Conservation (phyloP, 176 grass and related monocot genomes). For the Triticum timopheevii region DNA sequence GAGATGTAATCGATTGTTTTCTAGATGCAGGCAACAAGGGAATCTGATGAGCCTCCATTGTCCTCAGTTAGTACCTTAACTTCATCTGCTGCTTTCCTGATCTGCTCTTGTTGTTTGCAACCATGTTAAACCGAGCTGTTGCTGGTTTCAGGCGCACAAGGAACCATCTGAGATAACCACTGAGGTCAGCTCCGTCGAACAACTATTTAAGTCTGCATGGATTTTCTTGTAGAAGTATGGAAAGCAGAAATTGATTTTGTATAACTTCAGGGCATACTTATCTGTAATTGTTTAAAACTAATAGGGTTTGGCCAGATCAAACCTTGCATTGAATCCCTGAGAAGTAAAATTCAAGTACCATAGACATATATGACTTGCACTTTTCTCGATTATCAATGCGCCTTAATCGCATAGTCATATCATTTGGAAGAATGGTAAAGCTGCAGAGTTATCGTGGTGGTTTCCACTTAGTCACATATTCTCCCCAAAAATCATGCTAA, state of each 20-base stretch:
- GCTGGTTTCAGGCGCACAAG: constrained; percentile 51
- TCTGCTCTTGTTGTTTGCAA: background rate
- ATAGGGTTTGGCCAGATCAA: constrained; percentile 4
- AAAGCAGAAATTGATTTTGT: background rate
- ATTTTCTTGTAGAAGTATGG: background rate
- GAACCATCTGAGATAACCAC: constrained; percentile 40
- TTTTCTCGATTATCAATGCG: background rate
- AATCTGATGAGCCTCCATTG: constrained; percentile 31
- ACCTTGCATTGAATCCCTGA: background rate
- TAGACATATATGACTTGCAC: background rate
- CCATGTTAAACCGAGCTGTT: background rate
- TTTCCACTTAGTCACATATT: constrained; percentile 15
- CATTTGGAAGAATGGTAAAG: background rate
- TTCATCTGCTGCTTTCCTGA: background rate
- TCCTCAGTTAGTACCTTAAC: constrained; percentile 35
- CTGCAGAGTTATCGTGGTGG: background rate
- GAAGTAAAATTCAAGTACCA: constrained; percentile 1
- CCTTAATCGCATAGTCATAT: background rate
- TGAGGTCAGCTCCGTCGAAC: constrained; percentile 40
- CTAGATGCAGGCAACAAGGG: constrained; percentile 21
- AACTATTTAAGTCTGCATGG: background rate
- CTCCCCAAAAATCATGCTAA: background rate
- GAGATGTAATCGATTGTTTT: background rate
- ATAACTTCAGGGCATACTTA: background rate
- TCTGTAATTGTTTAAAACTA: background rate